Conservation (phyloP, 805 yeast species). For the Metschnikowia lachancei region DNA sequence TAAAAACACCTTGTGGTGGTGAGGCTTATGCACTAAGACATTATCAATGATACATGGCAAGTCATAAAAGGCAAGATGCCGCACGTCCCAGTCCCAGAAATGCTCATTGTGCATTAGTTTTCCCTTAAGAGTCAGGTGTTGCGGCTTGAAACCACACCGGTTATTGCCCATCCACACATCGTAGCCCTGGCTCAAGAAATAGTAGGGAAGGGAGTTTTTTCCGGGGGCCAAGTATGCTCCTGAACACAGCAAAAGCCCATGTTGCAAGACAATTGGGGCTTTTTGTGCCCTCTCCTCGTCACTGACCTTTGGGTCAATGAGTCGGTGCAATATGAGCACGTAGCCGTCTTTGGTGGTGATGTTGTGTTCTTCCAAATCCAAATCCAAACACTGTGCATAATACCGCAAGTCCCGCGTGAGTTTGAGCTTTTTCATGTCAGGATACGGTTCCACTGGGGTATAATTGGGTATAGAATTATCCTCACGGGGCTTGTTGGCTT, state of each 20-base stretch:
- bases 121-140: constrained; percentile 44
- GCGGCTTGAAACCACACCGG: constrained; percentile 78
- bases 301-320: constrained; percentile 48
- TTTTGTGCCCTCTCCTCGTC: constrained; percentile 29
- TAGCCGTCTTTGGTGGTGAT: constrained; percentile 80
- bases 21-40: constrained; percentile 46
- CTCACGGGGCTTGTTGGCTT: constrained; percentile 25
- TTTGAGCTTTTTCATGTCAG: constrained; percentile 33
- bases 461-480: constrained; percentile 24
- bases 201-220: constrained; percentile 65
- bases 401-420: constrained; percentile 52
- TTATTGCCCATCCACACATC: constrained; percentile 94
- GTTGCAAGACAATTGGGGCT: constrained; percentile 73
- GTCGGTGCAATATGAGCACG: constrained; percentile 60
- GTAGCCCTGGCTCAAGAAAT: constrained; percentile 53
- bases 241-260: constrained; percentile 84
- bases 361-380: constrained; percentile 56
- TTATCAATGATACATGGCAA: constrained; percentile 68
- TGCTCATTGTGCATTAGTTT: constrained; percentile 40
- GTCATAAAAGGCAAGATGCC: constrained; percentile 78
- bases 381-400: constrained; percentile 61
- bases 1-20: constrained; percentile 50
- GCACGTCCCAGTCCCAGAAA: constrained; percentile 93
- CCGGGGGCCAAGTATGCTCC: constrained; percentile 89
- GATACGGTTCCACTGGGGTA: constrained; percentile 34